Evolutionary conservation across 2,329 filamentous ascomycete species (phyloP), one percentile per base, ranked within the genome.

Genomic region (Xylariaceae sp.): DNA sequence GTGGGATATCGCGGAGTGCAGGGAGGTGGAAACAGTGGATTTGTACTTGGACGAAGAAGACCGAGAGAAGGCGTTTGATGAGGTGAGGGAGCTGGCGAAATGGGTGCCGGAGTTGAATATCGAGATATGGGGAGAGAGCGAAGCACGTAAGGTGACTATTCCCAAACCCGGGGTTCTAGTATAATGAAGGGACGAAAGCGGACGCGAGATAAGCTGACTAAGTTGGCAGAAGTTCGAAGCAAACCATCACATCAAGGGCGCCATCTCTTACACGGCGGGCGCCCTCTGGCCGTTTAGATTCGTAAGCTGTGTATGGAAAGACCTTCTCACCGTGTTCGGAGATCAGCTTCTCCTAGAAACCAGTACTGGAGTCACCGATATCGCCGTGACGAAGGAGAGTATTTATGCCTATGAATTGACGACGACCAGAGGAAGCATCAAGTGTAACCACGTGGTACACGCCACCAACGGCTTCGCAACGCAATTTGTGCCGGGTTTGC

Each of bases 401-500:
- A 15, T 34, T n/a, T 39, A n/a, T 4, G 66, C 60, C 2, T 76
- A 73, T 50, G 54, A 58, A 1, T 51, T 81, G 4, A 49, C 62
- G 4, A 80, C 77, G 1, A 39, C 50, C 0, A 61, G 69, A 6
- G 76, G 75, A 2, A 48, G 32, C 0, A 63, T 81, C 26, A 55
- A 52, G 3, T 64, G 74, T 7, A 61, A 63, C 1, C 70, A 81
- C 39, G 62, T 83, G 2, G 64, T 82, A 2, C 74, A 83, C 47
- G 74, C 74, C 7, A 82, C 76, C 1, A 81, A 83, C 46, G 75
- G 64, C 4, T 73, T 73, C 47, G 65, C 72, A 0, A 57, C 68
- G 0, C 68, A 77, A 38, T 67, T 81, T 1, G 52, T 81, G 3
- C 74, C 77, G 0, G 66, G 63, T 0, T 60, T 80, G 1, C 61